A percentile compares a stretch with the other conserved stretches of the same genome.
phyloP scores from a whole-genome alignment of 345 rosid species.

The Anacardium occidentale region DNA sequence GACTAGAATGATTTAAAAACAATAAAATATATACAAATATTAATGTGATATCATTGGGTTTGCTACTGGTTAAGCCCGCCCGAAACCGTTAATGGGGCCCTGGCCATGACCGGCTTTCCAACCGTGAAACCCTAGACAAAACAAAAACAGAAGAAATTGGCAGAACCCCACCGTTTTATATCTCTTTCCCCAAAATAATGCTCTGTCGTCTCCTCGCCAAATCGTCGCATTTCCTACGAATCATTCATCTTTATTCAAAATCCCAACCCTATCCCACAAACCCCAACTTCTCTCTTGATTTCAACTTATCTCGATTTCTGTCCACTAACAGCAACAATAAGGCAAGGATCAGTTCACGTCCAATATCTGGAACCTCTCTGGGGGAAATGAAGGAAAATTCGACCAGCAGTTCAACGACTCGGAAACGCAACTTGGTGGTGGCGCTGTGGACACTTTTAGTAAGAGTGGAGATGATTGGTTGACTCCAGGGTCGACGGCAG shows the following conservation, averaged over 20 bases:
- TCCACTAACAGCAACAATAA: slow-evolving; percentile 40
- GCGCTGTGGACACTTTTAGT: background rate
- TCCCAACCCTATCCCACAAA: slow-evolving; percentile 23
- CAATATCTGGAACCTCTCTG: slow-evolving; percentile 49
- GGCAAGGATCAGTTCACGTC: slow-evolving; percentile 26
- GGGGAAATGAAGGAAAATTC: slow-evolving; percentile 41
- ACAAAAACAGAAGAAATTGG: background rate
- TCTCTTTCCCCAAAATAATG: slow-evolving; percentile 38
- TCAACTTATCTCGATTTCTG: slow-evolving; percentile 30
- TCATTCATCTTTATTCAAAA: slow-evolving; percentile 39
- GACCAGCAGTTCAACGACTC: slow-evolving; percentile 37
- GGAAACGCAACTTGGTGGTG: slow-evolving; percentile 33
- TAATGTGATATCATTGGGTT: too few species aligned
- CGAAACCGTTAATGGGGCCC: too few species aligned
- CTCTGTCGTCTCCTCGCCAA: slow-evolving; percentile 64
- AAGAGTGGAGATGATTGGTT: slow-evolving; percentile 33
- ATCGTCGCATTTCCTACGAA: slow-evolving; percentile 54
- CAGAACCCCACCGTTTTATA: background rate
- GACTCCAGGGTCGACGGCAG: slow-evolving; percentile 23
- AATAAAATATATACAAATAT: too few species aligned
- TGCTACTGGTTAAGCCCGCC: too few species aligned
- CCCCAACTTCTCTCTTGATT: slow-evolving; percentile 23
- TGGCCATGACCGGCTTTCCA: too few species aligned
- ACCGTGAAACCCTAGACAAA: slow-evolving; percentile 2
- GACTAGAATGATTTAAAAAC: too few species aligned